Base-by-base conservation (phyloP, 495 filamentous ascomycete genomes). In the Lasiosphaeria ovina region DNA sequence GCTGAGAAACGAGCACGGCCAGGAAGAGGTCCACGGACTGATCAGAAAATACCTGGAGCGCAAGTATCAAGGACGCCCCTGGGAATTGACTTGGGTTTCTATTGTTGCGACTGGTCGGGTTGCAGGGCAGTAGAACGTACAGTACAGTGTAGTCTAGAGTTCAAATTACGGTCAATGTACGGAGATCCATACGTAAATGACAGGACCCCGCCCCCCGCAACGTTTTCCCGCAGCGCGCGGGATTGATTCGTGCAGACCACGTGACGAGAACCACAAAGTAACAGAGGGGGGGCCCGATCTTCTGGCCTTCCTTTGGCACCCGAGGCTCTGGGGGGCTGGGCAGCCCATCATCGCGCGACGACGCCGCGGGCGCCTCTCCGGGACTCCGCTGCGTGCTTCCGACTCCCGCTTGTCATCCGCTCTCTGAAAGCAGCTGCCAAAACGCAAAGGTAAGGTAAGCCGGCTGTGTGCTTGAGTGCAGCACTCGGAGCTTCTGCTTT, bases 51-150 rank as follows among this genome's bases (percentile, higher is more conserved):
- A 67, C 54, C 57, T 79, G 14, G 68, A 68, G 55, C 63, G 73
- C 55, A 77, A 74, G 62, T 62, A 78, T 44, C 60, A 62, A 8
- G 71, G 69, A 0, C 31, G 66, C 12, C 69, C 69, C 6, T 79
- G 77, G 76, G 67, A 77, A 36, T 11, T 70, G 47, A 61, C 57
- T 12, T 77, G 74, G 75, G 61, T 66, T 24, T 45, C 59, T 6
- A 40, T 76, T 45, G 35, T 75, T 58, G 75, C 64, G 16, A 77
- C 62, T 34, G 73, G 70, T 9, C 63, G 66, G 38, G 70, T 74
- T 57, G 65, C 72, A 35, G 24, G 24, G 24, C 24, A 24, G 24
- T 24, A 24, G 24, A 2, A 24, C 2, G 24, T 24, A 24, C 24
- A 24, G 24, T 24, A 24, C 24, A 24, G 24, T 1, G 24, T 24